A percentile compares a stretch with the other conserved stretches of the same genome.
phyloP scores from a whole-genome alignment of 306 rosid genomes.

The Dalbergia oliveri region DNA sequence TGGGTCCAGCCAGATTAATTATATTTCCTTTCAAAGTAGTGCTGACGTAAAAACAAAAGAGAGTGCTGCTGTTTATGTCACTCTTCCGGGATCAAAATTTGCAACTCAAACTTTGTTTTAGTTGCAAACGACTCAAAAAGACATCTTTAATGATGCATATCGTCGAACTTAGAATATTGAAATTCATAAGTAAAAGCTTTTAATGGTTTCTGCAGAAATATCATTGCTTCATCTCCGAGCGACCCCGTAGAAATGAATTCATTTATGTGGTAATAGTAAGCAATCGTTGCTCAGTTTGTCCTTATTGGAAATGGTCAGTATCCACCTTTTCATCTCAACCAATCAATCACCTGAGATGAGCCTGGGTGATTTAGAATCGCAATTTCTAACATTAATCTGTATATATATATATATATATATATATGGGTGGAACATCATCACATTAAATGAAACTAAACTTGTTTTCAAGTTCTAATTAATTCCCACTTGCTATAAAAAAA shows the following conservation, averaged over 20 bases:
- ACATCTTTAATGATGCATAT: background rate
- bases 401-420: background rate
- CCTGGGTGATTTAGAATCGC: slow-evolving; percentile 13
- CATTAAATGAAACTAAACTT: background rate
- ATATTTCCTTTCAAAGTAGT: background rate
- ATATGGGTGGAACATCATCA: background rate
- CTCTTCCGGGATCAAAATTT: background rate
- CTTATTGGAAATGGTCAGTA: background rate
- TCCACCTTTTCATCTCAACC: background rate
- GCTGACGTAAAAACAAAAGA: background rate
- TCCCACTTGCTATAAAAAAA: background rate
- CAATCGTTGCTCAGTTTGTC: background rate
- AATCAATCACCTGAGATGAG: slow-evolving; percentile 1
- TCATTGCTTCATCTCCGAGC: background rate
- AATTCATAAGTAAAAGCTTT: background rate
- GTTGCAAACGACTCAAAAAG: background rate
- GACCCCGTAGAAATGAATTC: background rate
- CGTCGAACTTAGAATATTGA: background rate
- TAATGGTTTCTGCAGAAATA: background rate
- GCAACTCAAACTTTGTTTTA: background rate
- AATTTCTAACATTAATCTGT: background rate
- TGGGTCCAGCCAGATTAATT: background rate
- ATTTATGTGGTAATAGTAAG: background rate
- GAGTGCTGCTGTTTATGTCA: background rate
- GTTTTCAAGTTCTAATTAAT: background rate